These are phyloP conservation scores for Aspergillus leporis DNA, from an alignment of 495 filamentous ascomycete genomes.

Conservation along the genomic window DNA sequence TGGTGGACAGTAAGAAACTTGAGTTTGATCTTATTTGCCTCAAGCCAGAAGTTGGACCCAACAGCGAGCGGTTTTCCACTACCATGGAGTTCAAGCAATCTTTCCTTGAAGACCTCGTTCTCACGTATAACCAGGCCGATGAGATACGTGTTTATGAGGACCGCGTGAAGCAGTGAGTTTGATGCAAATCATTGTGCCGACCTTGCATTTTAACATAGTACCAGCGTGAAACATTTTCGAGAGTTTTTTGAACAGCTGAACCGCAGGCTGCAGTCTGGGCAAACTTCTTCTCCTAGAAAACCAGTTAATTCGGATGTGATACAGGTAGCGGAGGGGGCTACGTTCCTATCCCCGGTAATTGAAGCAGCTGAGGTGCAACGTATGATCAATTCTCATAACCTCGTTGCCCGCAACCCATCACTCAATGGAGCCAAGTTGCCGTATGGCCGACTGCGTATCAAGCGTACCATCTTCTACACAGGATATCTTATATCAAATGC, in stretches of 20 bases:
- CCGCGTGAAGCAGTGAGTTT: slow-evolving; percentile 60
- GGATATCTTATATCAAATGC: slow-evolving; percentile 77
- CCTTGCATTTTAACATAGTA: slow-evolving; percentile 17
- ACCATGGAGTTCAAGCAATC: slow-evolving; percentile 89
- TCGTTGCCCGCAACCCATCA: slow-evolving; percentile 42
- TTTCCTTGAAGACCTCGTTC: slow-evolving; percentile 74
- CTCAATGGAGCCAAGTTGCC: slow-evolving; percentile 32
- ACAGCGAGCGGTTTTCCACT: slow-evolving; percentile 67
- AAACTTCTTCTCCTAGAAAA: slow-evolving; percentile 43
- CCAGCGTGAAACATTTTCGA: slow-evolving; percentile 74
- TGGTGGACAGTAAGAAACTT: slow-evolving; percentile 73
- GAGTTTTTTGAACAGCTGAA: slow-evolving; percentile 79
- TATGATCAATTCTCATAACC: slow-evolving; percentile 87
- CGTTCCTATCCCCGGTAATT: slow-evolving; percentile 74
- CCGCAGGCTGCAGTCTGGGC: slow-evolving; percentile 40
- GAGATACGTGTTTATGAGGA: slow-evolving; percentile 78
- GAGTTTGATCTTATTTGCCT: slow-evolving; percentile 88
- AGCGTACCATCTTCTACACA: slow-evolving; percentile 89
- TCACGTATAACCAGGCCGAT: slow-evolving; percentile 79
- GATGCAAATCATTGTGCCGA: slow-evolving; percentile 6
- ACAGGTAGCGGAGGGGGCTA: slow-evolving; percentile 76
- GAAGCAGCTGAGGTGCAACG: slow-evolving; percentile 86
- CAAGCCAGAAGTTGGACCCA: slow-evolving; percentile 81
- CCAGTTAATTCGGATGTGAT: slow-evolving; percentile 79
- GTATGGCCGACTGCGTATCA: slow-evolving; percentile 62